Percentiles rank a stretch among this genome's conserved stretches.
These are phyloP conservation scores for Mycena latifolia DNA, from an alignment of 768 basidiomycete genomes.

Conservation along the genomic window DNA sequence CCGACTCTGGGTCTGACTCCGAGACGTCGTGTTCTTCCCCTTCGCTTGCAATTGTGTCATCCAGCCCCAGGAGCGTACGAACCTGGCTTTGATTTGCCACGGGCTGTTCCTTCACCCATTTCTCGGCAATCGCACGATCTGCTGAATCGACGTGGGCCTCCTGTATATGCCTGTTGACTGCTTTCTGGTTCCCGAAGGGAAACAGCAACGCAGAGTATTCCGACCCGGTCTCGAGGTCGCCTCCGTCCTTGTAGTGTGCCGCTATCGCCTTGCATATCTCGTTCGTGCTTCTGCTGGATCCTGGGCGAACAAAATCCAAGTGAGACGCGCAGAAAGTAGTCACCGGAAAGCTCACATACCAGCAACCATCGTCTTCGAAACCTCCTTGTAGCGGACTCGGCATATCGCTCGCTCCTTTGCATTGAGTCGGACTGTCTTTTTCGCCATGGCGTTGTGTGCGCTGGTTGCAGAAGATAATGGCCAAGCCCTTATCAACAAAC, in stretches of 20 bases:
- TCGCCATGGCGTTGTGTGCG: conserved; percentile 2
- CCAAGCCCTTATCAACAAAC: conserved; percentile 1
- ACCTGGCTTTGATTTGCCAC: not conserved
- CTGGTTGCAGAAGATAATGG: not conserved
- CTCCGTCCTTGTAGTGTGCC: conserved; percentile 7
- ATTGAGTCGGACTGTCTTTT: conserved; percentile 11
- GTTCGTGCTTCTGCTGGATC: conserved; percentile 2
- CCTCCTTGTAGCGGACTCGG: conserved; percentile 7
- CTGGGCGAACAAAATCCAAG: not conserved
- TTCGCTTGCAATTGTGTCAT: not conserved
- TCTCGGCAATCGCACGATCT: conserved; percentile 11
- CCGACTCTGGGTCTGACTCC: not conserved
- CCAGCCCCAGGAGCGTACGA: conserved; percentile 2
- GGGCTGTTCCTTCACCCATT: not conserved
- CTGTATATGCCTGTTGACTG: conserved; percentile 11
- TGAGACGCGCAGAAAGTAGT: no score
- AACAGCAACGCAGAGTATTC: conserved; percentile 19
- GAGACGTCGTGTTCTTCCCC: no score
- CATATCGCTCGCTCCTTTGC: conserved; percentile 23
- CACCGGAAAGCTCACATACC: no score
- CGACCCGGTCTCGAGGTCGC: not conserved
- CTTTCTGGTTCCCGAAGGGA: conserved; percentile 16
- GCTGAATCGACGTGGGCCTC: conserved; percentile 7
- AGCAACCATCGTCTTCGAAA: conserved; percentile 3
- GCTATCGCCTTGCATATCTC: conserved; percentile 19